A percentile compares a stretch with the other conserved stretches of the same genome.
phyloP scores from a whole-genome alignment of 805 yeast genomes.

The Starmerella powellii region DNA sequence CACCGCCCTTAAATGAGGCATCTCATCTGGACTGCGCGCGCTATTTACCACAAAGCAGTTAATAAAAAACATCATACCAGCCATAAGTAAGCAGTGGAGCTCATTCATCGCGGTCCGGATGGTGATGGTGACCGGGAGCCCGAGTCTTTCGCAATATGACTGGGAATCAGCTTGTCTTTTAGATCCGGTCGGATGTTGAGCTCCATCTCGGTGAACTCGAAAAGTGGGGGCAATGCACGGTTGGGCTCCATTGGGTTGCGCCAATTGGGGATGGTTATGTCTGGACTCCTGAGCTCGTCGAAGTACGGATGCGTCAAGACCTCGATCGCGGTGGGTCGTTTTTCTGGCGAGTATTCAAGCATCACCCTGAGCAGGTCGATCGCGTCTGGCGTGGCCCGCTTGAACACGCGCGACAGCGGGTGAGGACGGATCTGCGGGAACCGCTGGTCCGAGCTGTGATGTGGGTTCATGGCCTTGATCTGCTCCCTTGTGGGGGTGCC shows the following conservation, averaged over 20 bases:
- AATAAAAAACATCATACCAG: conserved; percentile 19
- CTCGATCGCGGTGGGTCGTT: conserved; percentile 65
- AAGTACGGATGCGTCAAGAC: conserved; percentile 83
- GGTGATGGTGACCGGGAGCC: no score
- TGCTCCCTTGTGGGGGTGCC: conserved; percentile 94
- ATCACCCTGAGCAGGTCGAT: conserved; percentile 71
- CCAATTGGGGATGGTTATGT: conserved; percentile 34
- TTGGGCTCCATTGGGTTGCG: conserved; percentile 52
- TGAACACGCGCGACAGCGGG: conserved; percentile 51
- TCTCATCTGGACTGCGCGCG: no score
- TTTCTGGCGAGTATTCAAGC: conserved; percentile 81
- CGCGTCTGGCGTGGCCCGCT: conserved; percentile 74
- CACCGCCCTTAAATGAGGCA: no score
- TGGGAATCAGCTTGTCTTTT: conserved; percentile 31
- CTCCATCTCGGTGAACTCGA: conserved; percentile 62
- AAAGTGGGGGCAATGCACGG: conserved; percentile 66
- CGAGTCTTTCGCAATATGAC: conserved; percentile 27
- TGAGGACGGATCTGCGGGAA: conserved; percentile 55
- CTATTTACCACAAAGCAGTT: not conserved
- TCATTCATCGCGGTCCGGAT: no score
- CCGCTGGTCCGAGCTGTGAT: conserved; percentile 82
- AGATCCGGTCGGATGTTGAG: conserved; percentile 35
- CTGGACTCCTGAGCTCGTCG: conserved; percentile 60
- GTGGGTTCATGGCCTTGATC: conserved; percentile 88
- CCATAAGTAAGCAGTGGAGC: no score